Base-by-base conservation (phyloP, 2,329 filamentous ascomycete species). In the Whalleya microplaca region DNA sequence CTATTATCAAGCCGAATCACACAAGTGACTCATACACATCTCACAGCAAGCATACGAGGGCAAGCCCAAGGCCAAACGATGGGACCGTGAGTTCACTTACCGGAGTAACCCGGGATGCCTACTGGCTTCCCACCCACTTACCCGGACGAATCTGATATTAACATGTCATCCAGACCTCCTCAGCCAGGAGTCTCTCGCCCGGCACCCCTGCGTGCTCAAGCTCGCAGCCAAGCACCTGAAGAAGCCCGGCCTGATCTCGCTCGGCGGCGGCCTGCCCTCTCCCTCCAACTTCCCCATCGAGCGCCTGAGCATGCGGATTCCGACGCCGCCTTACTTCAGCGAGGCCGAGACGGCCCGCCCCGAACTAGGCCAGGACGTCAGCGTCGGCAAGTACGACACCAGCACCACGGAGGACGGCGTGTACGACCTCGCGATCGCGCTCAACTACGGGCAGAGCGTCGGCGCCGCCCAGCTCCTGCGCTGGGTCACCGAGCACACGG, bases 261-360 rank as follows among this genome's bases (percentile, higher is more conserved):
- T 99, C 1, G 95, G 95, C 53, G 95, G 95, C 49, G 95, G 95
- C 2, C 79, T 99, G 19, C 95, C 95, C 3, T 93, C 91, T 14
- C 85, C 90, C 58, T 88, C 94, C 72, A 91, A 96, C 75, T 99
- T 99, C 69, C 95, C 95, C n/a, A 87, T 98, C 67, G 87, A 94
- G 63, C 82, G 89, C 62, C 75, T 98, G 48, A 83, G 81, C 61
- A 76, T 96, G 75, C 90, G 88, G 65, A 85, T 96, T 1, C 91
- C 92, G 16, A 75, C 77, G 1, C 76, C 85, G 16, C 86, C 88
- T 5, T 75, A 84, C 58, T 96, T 95, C 72, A 85, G 86, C 5
- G 89, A 93, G 65, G 76, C 82, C 27, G 87, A 88, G 51, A 87
- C 86, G 1, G 74, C n/a, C n/a, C n/a, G n/a, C n/a, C n/a, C 78